These are phyloP conservation scores for Coccomyxa sp. DNA, from an alignment of 139 green algal species.

Conservation along the genomic window DNA sequence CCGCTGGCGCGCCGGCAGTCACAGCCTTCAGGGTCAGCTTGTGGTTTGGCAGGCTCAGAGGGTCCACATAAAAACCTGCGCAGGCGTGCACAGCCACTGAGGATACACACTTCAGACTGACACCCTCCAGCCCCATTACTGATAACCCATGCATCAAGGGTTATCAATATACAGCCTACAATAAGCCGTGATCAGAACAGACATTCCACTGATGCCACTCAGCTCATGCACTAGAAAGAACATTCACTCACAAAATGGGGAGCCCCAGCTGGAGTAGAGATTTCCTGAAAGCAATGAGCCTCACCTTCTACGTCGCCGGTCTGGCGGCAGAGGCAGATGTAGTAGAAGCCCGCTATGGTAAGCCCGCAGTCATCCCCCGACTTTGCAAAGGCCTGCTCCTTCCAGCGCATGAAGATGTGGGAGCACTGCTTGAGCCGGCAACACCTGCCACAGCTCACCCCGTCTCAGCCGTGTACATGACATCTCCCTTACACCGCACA, in stretches of 20 bases:
- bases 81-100: too few relatives aligned
- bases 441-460: constrained; percentile 28
- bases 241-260: too few relatives aligned
- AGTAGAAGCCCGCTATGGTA: constrained; percentile 81
- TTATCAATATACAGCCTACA: too few relatives aligned
- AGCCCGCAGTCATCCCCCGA: constrained; percentile 36
- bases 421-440: constrained; percentile 21
- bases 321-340: constrained; percentile 42
- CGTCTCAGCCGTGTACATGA: not conserved
- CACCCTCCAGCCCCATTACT: too few relatives aligned
- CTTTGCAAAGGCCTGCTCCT: constrained; percentile 75
- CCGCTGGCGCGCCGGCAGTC: not conserved
- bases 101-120: too few relatives aligned
- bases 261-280: too few relatives aligned
- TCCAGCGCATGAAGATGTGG: constrained; percentile 76
- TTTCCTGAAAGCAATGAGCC: too few relatives aligned
- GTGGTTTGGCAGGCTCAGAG: constrained; percentile 58
- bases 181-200: too few relatives aligned
- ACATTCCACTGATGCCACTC: too few relatives aligned
- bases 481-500: not conserved
- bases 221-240: too few relatives aligned
- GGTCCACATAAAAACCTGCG: constrained; percentile 72
- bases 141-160: too few relatives aligned
- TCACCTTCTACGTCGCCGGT: constrained; percentile 29
- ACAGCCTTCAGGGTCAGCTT: constrained; percentile 38